Evolutionary conservation across 331 rosid genomes (phyloP).

Genomic region (Saraca asoca): DNA sequence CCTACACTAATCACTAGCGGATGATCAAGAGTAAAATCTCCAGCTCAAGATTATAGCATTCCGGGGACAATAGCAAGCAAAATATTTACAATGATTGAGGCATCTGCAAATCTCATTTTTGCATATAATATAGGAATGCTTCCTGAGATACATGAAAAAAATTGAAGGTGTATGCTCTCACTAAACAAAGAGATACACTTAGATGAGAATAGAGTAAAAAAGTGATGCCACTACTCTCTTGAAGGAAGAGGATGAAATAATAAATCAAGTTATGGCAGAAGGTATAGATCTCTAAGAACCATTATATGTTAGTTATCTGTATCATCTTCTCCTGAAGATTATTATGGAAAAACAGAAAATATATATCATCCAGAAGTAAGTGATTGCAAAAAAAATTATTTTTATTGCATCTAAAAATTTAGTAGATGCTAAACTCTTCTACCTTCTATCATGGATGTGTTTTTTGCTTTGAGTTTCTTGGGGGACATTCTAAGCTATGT

Average conservation of each 20-base stretch:
- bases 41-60: conserved; percentile 69
- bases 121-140: conserved; percentile 97
- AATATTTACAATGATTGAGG: conserved; percentile 82
- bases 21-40: conserved; percentile 63
- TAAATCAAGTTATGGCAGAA: conserved; percentile 99
- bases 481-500: background rate
- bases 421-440: conserved; percentile 8
- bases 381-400: too few species aligned
- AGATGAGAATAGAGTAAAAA: conserved; percentile 90
- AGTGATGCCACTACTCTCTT: conserved; percentile 97
- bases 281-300: conserved; percentile 50
- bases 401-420: background rate
- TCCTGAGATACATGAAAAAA: conserved; percentile 94
- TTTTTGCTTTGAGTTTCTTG: conserved; percentile 7
- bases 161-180: conserved; percentile 83
- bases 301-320: background rate
- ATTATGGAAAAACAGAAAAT: background rate
- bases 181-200: conserved; percentile 96
- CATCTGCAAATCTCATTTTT: conserved; percentile 89
- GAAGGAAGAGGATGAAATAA: conserved; percentile 99
- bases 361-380: background rate
- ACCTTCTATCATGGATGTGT: background rate
- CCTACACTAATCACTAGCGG: conserved; percentile 15
- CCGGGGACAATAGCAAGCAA: conserved; percentile 67
- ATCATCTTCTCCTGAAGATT: background rate